A percentile compares a stretch with the other conserved stretches of the same genome.
Conservation (phyloP, 495 filamentous ascomycete genomes). For the Penicillium robsamsonii region DNA sequence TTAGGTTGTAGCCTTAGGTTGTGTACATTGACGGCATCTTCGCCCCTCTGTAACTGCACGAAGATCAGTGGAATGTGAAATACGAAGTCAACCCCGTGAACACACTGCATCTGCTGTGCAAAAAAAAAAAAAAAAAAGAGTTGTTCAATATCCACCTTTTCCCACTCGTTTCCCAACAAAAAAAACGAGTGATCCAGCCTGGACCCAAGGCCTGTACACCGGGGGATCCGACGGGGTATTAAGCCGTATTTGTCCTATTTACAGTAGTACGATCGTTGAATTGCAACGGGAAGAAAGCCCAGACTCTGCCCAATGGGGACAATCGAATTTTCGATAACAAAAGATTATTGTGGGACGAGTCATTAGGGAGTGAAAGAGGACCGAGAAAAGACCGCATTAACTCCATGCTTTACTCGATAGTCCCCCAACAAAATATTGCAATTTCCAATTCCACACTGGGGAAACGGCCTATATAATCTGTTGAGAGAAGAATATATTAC, state of each 20-base stretch:
- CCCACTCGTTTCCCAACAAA: constrained; percentile 12
- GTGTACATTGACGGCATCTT: constrained; percentile 1
- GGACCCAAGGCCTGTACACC: background rate
- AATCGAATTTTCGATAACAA: background rate
- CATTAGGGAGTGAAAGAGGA: background rate
- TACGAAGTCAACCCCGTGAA: background rate
- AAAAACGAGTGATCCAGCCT: background rate
- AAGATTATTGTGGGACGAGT: background rate
- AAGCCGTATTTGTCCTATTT: background rate
- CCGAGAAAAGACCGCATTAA: constrained; percentile 28
- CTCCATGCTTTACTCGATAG: constrained; percentile 9
- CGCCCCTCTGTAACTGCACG: background rate
- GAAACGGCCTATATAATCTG: background rate
- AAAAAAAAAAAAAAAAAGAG: background rate
- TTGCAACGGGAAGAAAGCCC: background rate
- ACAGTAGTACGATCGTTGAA: background rate
- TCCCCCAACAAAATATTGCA: background rate
- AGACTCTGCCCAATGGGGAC: background rate
- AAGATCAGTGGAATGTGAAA: constrained; percentile 5
- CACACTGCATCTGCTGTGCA: background rate
- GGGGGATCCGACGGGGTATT: constrained; percentile 5
- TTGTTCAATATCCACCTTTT: constrained; percentile 3
- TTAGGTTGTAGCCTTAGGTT: background rate
- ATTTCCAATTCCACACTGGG: background rate
- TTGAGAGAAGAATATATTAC: constrained; percentile 8